Evolutionary conservation across 2,329 filamentous ascomycete genomes (phyloP).

Genomic region (Pestalotiopsis sp.): DNA sequence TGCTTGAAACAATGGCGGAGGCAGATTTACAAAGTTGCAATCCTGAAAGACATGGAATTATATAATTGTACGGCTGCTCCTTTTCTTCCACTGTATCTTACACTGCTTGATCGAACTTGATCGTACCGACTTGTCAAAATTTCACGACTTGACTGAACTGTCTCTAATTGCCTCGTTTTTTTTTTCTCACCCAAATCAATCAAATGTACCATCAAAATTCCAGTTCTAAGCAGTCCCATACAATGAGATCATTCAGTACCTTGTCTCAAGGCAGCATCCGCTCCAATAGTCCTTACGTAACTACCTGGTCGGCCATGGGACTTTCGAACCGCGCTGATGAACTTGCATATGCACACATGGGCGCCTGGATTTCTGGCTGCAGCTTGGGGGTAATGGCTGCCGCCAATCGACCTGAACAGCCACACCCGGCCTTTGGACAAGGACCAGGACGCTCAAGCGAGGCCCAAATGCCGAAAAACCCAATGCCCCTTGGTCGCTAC

Average conservation of each 20-base stretch:
- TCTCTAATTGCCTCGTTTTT: too few relatives aligned
- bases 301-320: neutral
- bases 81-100: too few relatives aligned
- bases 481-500: neutral
- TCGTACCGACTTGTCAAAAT: too few relatives aligned
- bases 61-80: too few relatives aligned
- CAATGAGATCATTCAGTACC: neutral
- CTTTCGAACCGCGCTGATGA: neutral
- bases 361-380: neutral
- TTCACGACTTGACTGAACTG: too few relatives aligned
- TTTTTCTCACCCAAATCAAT: too few relatives aligned
- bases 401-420: neutral
- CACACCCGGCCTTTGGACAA: neutral
- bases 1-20: too few relatives aligned
- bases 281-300: neutral
- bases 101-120: too few relatives aligned
- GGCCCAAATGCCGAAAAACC: neutral
- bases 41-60: too few relatives aligned
- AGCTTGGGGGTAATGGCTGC: neutral
- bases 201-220: too few relatives aligned
- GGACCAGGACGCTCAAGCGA: neutral
- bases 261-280: neutral
- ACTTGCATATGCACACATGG: neutral
- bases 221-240: too few relatives aligned
- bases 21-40: too few relatives aligned